Percentiles rank a stretch among this genome's conserved stretches.
Evolutionary conservation across 2,329 filamentous ascomycete genomes (phyloP).

Genomic region (Claviceps monticola): DNA sequence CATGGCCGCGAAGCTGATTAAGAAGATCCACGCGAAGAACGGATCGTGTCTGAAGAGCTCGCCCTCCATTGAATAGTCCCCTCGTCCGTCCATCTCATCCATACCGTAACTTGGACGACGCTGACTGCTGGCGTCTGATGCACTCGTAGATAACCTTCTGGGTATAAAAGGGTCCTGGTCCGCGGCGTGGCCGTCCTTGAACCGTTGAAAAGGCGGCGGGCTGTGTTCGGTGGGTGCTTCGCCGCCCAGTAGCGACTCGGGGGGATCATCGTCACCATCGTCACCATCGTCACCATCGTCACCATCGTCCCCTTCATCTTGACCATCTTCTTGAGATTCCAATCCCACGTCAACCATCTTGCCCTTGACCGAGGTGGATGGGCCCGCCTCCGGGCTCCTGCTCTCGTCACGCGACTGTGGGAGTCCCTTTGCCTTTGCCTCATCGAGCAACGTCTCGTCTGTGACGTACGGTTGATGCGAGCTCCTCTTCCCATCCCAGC

Average conservation of each 20-base stretch:
- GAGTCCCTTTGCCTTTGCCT: constrained; percentile 29
- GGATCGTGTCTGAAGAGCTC: constrained; percentile 72
- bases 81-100: constrained; percentile 18
- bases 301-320: constrained; percentile 38
- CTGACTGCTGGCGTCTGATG: constrained; percentile 31
- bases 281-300: constrained; percentile 27
- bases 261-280: constrained; percentile 44
- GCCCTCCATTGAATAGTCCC: constrained; percentile 42
- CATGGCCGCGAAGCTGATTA: constrained; percentile 71
- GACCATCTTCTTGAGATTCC: constrained; percentile 48
- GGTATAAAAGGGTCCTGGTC: constrained; percentile 23
- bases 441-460: constrained; percentile 24
- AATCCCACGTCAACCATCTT: constrained; percentile 82
- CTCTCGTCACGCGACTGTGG: constrained; percentile 17
- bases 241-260: constrained; percentile 42
- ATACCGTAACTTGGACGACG: constrained; percentile 20
- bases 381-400: constrained; percentile 15
- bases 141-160: constrained; percentile 28
- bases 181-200: constrained; percentile 26
- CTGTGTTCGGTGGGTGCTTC: constrained; percentile 38
- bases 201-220: constrained; percentile 49
- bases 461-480: constrained; percentile 14
- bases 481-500: constrained; percentile 45
- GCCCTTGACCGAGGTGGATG: constrained; percentile 30
- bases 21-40: constrained; percentile 83